Conservation (phyloP, 352 stramenopile genomes). For the Pythium diclinum region DNA sequence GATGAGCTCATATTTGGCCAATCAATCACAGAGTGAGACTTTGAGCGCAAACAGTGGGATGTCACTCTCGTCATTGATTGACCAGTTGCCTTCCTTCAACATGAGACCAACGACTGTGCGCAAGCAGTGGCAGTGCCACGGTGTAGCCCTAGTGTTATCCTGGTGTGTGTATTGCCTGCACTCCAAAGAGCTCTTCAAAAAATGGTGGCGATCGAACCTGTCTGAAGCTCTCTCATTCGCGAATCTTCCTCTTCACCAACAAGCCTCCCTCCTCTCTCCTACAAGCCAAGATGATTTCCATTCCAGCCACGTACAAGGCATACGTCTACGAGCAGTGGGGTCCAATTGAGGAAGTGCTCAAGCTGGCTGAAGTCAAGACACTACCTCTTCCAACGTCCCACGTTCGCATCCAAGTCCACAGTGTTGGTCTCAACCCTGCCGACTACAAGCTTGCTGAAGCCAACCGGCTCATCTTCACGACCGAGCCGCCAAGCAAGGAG, state of each 20-base stretch:
- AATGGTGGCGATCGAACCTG: too few relatives aligned
- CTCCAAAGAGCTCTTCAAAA: too few relatives aligned
- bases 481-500: conserved; percentile 17
- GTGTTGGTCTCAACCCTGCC: conserved; percentile 31
- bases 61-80: too few relatives aligned
- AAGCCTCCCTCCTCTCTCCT: not conserved
- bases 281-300: not conserved
- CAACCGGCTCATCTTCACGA: conserved; percentile 1
- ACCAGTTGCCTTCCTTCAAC: too few relatives aligned
- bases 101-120: too few relatives aligned
- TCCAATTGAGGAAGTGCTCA: conserved; percentile 25
- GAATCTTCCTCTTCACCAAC: not conserved
- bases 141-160: too few relatives aligned
- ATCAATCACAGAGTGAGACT: too few relatives aligned
- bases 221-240: not conserved
- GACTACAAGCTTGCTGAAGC: conserved; percentile 24
- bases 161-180: too few relatives aligned
- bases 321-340: conserved; percentile 34
- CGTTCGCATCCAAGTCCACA: conserved; percentile 35
- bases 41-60: too few relatives aligned
- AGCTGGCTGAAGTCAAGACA: conserved; percentile 19
- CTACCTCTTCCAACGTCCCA: conserved; percentile 22
- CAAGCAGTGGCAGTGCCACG: too few relatives aligned
- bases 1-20: too few relatives aligned
- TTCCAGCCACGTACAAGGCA: conserved; percentile 19